Percentiles rank a stretch among this genome's conserved stretches.
These are phyloP conservation scores for Mortierella sp. DNA, from an alignment of 371 early-diverging fungal species.

Conservation along the genomic window DNA sequence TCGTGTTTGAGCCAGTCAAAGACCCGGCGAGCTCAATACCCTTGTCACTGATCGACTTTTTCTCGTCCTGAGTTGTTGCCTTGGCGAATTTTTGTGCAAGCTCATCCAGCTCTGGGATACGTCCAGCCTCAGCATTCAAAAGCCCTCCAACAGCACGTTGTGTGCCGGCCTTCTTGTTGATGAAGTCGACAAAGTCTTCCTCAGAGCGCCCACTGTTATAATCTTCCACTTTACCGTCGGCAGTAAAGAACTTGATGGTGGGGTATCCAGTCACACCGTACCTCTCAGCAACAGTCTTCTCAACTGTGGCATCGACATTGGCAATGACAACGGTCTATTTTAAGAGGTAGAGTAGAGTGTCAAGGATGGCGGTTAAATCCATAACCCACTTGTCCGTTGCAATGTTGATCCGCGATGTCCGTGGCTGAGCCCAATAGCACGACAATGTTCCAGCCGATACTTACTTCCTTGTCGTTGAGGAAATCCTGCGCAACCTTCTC, in stretches of 20 bases:
- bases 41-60: slow-evolving; percentile 35
- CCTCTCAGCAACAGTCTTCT: slow-evolving; percentile 62
- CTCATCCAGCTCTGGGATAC: slow-evolving; percentile 73
- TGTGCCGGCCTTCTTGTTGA: slow-evolving; percentile 91
- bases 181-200: slow-evolving; percentile 84
- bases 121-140: slow-evolving; percentile 69
- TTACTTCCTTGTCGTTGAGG: slow-evolving; percentile 56
- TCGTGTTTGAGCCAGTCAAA: slow-evolving; percentile 9
- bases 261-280: slow-evolving; percentile 85
- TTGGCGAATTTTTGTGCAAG: slow-evolving; percentile 72
- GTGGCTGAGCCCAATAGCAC: background rate
- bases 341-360: background rate
- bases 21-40: slow-evolving; percentile 21
- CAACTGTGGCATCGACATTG: slow-evolving; percentile 87
- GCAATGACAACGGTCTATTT: slow-evolving; percentile 75
- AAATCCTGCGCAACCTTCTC: slow-evolving; percentile 69
- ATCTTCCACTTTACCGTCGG: slow-evolving; percentile 70
- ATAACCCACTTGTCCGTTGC: background rate
- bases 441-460: background rate
- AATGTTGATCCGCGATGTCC: background rate
- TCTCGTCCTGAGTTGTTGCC: slow-evolving; percentile 56
- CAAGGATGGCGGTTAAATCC: background rate
- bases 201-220: slow-evolving; percentile 85
- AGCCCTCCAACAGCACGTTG: slow-evolving; percentile 81
- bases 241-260: slow-evolving; percentile 89